These are phyloP conservation scores for Pythium aquatile DNA, from an alignment of 352 stramenopile species.

Conservation along the genomic window DNA sequence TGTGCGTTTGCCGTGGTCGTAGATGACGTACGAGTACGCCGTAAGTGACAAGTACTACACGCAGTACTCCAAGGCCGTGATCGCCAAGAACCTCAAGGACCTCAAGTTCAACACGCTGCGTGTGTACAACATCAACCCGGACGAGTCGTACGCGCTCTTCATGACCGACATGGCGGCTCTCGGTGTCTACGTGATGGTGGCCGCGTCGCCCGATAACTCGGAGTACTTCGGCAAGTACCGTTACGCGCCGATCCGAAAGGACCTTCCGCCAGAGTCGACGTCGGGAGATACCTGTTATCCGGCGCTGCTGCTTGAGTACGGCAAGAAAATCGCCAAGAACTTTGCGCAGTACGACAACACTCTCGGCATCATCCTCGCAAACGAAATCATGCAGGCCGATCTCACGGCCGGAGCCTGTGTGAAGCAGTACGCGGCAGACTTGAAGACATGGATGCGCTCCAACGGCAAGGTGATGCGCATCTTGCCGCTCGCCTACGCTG, in stretches of 20 bases:
- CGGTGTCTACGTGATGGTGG: conserved; percentile 80
- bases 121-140: conserved; percentile 87
- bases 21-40: conserved; percentile 88
- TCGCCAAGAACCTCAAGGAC: conserved; percentile 59
- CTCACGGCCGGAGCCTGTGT: conserved; percentile 75
- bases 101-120: conserved; percentile 85
- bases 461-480: conserved; percentile 84
- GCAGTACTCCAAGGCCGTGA: conserved; percentile 77
- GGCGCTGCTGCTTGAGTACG: conserved; percentile 79
- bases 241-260: conserved; percentile 48
- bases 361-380: conserved; percentile 75
- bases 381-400: conserved; percentile 87
- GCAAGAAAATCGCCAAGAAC: conserved; percentile 88
- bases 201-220: conserved; percentile 77
- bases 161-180: conserved; percentile 81
- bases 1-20: neutral
- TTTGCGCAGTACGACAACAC: conserved; percentile 89
- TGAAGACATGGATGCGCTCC: conserved; percentile 88
- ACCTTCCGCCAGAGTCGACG: conserved; percentile 46
- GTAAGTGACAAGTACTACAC: conserved; percentile 85
- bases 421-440: conserved; percentile 77
- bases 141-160: conserved; percentile 79
- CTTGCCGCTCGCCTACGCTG: conserved; percentile 76
- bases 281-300: conserved; percentile 76
- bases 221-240: conserved; percentile 86